phyloP scores from a whole-genome alignment of 2,329 filamentous ascomycete genomes.

The Ophidiomyces ophidiicola region DNA sequence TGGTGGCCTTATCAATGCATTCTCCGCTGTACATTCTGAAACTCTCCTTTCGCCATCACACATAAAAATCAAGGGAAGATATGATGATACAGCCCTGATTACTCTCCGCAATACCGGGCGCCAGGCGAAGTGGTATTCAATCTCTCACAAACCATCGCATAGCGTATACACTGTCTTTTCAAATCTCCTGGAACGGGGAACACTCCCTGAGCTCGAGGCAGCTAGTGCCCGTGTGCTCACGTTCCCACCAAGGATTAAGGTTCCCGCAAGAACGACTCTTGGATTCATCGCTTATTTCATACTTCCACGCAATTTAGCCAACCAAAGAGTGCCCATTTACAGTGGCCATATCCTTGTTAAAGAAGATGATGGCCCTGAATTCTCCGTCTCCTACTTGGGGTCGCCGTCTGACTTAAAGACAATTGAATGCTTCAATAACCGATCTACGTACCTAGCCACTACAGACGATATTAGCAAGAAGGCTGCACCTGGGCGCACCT shows the following conservation, averaged over 20 bases:
- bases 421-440: conserved; percentile 22
- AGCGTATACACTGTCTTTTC: conserved; percentile 7
- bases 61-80: not conserved
- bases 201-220: conserved; percentile 3
- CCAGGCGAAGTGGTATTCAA: conserved; percentile 1
- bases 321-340: conserved; percentile 8
- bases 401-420: conserved; percentile 40
- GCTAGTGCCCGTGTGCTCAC: not conserved
- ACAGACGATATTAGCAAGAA: conserved; percentile 5
- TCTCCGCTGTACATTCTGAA: conserved; percentile 1
- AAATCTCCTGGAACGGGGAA: not conserved
- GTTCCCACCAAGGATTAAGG: not conserved
- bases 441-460: not conserved
- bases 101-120: conserved; percentile 4
- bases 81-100: not conserved
- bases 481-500: not conserved
- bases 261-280: conserved; percentile 1
- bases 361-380: not conserved
- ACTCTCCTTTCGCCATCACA: conserved; percentile 1
- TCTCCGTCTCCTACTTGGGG: conserved; percentile 46
- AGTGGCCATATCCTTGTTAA: conserved; percentile 8
- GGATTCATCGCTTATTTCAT: not conserved
- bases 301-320: not conserved
- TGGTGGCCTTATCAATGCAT: conserved; percentile 9
- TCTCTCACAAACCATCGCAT: conserved; percentile 6